Evolutionary conservation across 2,329 filamentous ascomycete genomes (phyloP), one percentile per base, ranked within the genome.

Genomic region (Cordyceps militaris): DNA sequence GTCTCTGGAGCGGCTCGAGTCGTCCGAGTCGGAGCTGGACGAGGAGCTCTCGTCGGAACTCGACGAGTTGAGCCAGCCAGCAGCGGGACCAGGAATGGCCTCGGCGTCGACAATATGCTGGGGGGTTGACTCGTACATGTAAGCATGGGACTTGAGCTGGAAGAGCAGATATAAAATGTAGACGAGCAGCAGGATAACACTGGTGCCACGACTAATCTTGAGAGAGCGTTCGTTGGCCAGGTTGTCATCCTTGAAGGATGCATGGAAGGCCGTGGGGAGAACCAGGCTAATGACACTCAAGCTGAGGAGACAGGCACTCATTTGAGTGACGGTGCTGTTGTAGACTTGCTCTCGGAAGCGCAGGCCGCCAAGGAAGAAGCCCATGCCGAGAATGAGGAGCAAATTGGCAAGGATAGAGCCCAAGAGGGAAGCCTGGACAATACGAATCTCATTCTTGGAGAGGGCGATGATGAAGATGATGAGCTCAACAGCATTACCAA

Each of bases 31-130:
- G 14, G 83, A 84, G 6, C 84, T 84, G 0, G 82, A 85, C 0
- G 81, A 84, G 13, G 80, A 79, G 58, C 74, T 77, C 53, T 74
- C 74, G 30, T 82, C 78, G 1, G 78, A 81, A 63, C 76, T 80
- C 3, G 86, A 89, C 0, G 85, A 84, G 62, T 94, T 88, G 66
- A 96, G 81, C 73, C 93, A 89, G 32, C 88, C 88, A 19, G 88
- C 88, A 13, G 92, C 81, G 1, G 94, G 86, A 62, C 92, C 92
- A 23, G 92, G 92, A 47, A 90, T 87, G 0, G 90, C 86, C 69
- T 96, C 92, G 66, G 94, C 91, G 64, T 97, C 92, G 62, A 97
- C 94, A 60, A 95, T 88, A 65, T 92, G 87, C 73, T 96, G 91
- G 10, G 92, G 92, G 5, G 89, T 96, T 63, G 91, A 94, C 71